These are phyloP conservation scores for Calonectria hongkongensis DNA, from an alignment of 2,329 filamentous ascomycete species.

Conservation along the genomic window DNA sequence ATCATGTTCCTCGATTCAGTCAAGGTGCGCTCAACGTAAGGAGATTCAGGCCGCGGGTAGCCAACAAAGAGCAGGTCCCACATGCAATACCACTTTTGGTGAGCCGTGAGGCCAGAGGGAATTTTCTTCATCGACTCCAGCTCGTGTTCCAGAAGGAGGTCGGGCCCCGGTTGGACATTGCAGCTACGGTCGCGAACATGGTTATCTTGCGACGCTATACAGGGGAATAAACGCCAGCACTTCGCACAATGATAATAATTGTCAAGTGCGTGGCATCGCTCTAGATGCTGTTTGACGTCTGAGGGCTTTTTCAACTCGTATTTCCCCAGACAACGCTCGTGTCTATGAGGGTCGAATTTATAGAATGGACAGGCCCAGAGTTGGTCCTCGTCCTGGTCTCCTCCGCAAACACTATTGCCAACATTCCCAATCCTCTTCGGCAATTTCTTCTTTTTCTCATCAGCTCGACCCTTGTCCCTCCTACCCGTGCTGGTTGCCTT, in stretches of 20 bases:
- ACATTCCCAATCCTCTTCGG: neutral
- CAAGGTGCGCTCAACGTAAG: neutral
- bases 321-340: neutral
- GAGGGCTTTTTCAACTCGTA: neutral
- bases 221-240: neutral
- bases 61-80: neutral
- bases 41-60: neutral
- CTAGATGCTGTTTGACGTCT: neutral
- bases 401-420: neutral
- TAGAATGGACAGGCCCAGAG: neutral
- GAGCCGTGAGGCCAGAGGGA: neutral
- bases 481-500: neutral
- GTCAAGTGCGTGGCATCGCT: neutral
- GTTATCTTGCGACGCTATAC: neutral
- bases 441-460: neutral
- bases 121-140: neutral
- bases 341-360: neutral
- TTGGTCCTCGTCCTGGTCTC: neutral
- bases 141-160: neutral
- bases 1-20: neutral
- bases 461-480: neutral
- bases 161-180: neutral
- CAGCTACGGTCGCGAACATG: neutral
- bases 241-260: neutral
- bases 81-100: neutral